Evolutionary conservation across 1,284 basidiomycete genomes (phyloP).

Genomic region (Heterobasidion irregulare): DNA sequence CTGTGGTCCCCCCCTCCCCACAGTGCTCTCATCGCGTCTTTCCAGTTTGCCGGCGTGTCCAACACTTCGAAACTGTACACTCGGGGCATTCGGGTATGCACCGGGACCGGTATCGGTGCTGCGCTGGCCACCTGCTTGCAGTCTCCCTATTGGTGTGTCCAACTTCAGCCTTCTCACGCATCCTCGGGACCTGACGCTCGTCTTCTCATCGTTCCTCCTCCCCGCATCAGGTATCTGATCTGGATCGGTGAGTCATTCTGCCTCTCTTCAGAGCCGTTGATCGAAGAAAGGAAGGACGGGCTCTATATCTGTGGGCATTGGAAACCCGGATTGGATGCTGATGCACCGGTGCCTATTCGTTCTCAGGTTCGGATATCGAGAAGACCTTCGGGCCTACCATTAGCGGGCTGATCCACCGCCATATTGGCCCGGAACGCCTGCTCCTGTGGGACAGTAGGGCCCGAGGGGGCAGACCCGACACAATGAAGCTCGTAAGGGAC

Average conservation of each 20-base stretch:
- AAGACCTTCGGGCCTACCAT: constrained; percentile 75
- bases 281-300: background rate
- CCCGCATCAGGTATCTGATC: constrained; percentile 52
- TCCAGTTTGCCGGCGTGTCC: constrained; percentile 68
- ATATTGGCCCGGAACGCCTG: constrained; percentile 55
- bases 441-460: constrained; percentile 67
- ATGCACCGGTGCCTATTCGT: too few relatives aligned
- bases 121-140: constrained; percentile 70
- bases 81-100: constrained; percentile 70
- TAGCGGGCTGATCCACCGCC: constrained; percentile 53
- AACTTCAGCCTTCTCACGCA: constrained; percentile 6
- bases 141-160: constrained; percentile 53
- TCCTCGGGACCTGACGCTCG: constrained; percentile 3
- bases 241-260: constrained; percentile 53
- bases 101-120: constrained; percentile 70
- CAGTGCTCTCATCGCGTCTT: background rate
- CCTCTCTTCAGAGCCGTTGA: constrained; percentile 5
- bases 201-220: constrained; percentile 5
- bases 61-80: constrained; percentile 70
- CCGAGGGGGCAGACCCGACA: constrained; percentile 65
- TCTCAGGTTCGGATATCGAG: constrained; percentile 60
- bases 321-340: too few relatives aligned
- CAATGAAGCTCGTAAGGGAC: constrained; percentile 68
- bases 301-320: background rate
- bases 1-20: background rate